Percentiles rank a stretch among this genome's conserved stretches.
These are phyloP conservation scores for Xerocomus amazonicus DNA, from an alignment of 1,284 basidiomycete species.

Conservation along the genomic window DNA sequence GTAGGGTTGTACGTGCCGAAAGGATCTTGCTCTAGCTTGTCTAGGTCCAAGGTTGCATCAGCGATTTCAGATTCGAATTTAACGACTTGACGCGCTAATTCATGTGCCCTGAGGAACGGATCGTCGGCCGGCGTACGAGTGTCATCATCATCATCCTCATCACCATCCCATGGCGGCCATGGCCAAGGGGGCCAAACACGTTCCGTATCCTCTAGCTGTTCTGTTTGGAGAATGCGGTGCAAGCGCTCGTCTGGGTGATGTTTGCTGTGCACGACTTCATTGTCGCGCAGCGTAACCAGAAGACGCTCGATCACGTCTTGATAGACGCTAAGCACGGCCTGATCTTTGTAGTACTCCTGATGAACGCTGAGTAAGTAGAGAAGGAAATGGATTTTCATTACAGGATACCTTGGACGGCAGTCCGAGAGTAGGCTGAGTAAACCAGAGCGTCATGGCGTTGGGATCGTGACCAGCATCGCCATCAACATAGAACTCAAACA, in stretches of 20 bases:
- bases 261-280: constrained; percentile 29
- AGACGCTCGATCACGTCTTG: constrained; percentile 66
- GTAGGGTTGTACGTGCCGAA: constrained; percentile 88
- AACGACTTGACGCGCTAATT: constrained; percentile 73
- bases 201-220: constrained; percentile 51
- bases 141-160: constrained; percentile 48
- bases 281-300: constrained; percentile 58
- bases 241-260: constrained; percentile 10
- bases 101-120: constrained; percentile 46
- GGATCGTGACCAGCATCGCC: constrained; percentile 92
- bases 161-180: constrained; percentile 77
- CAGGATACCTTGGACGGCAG: constrained; percentile 77
- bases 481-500: constrained; percentile 80
- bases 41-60: constrained; percentile 76
- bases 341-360: constrained; percentile 89
- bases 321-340: constrained; percentile 69
- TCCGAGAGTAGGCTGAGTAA: constrained; percentile 81
- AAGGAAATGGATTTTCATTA: not conserved
- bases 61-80: constrained; percentile 82
- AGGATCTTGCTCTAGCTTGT: constrained; percentile 73
- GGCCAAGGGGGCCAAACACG: constrained; percentile 80
- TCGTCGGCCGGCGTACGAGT: constrained; percentile 38
- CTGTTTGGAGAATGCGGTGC: constrained; percentile 21
- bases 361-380: constrained; percentile 6
- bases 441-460: constrained; percentile 81